Conservation (phyloP, 163 green algal genomes). For the Chlorella variabilis region DNA sequence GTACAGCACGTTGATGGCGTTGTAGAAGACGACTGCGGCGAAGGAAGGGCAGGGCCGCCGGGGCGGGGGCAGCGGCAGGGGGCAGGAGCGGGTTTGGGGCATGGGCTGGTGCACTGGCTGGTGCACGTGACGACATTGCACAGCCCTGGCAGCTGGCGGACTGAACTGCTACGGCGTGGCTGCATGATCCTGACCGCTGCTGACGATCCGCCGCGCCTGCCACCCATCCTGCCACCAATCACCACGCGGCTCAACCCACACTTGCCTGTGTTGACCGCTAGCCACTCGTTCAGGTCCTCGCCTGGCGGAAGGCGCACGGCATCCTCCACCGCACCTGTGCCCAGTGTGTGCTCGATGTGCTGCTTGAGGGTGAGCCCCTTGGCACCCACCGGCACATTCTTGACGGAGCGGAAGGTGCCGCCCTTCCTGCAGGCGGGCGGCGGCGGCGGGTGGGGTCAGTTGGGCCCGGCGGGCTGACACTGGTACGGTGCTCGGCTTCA, state of each 20-base stretch:
- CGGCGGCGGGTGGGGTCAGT: too few relatives aligned
- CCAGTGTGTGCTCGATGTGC: slow-evolving; percentile 94
- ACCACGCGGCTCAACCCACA: background rate
- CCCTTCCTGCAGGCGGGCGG: slow-evolving; percentile 40
- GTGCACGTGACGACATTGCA: background rate
- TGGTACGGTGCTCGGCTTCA: too few relatives aligned
- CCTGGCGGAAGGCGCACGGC: slow-evolving; percentile 86
- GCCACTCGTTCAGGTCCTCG: slow-evolving; percentile 94
- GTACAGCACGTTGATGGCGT: slow-evolving; percentile 96
- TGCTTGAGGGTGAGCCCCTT: slow-evolving; percentile 89
- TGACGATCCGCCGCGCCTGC: too few relatives aligned
- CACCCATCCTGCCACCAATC: too few relatives aligned
- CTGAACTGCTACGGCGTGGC: too few relatives aligned
- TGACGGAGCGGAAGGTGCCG: slow-evolving; percentile 50
- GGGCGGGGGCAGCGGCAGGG: background rate
- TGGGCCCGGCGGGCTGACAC: background rate
- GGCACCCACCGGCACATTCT: slow-evolving; percentile 51
- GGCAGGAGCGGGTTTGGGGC: background rate
- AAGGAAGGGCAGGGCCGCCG: background rate
- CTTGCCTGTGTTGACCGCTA: slow-evolving; percentile 89
- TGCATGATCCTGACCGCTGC: too few relatives aligned
- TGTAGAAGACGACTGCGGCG: slow-evolving; percentile 96
- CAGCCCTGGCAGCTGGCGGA: too few relatives aligned
- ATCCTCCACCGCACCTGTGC: slow-evolving; percentile 84
- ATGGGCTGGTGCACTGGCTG: background rate